These are phyloP conservation scores for Neofusicoccum ribis DNA, from an alignment of 2,329 filamentous ascomycete species.

Conservation along the genomic window DNA sequence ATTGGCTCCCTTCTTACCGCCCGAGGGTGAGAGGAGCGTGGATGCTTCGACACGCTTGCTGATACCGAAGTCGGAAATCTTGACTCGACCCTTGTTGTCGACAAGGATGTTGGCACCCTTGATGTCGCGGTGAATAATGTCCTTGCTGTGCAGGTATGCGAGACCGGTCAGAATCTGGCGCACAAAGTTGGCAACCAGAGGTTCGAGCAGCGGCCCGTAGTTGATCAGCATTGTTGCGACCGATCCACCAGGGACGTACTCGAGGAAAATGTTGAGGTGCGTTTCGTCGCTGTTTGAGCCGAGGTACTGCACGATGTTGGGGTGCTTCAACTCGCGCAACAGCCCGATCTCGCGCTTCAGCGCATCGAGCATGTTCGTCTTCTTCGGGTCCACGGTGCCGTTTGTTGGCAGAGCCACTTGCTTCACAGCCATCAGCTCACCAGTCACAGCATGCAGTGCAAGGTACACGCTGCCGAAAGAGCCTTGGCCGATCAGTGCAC, in stretches of 20 bases:
- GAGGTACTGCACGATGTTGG: conserved; percentile 97
- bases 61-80: conserved; percentile 99
- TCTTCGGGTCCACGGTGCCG: conserved; percentile 74
- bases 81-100: conserved; percentile 98
- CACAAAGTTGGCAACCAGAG: conserved; percentile 92
- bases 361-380: conserved; percentile 97
- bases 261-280: conserved; percentile 98
- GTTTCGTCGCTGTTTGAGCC: conserved; percentile 90
- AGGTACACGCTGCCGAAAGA: conserved; percentile 96
- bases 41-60: conserved; percentile 95
- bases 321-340: conserved; percentile 88
- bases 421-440: conserved; percentile 96
- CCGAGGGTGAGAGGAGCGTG: conserved; percentile 63
- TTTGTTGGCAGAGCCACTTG: conserved; percentile 91
- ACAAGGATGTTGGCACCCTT: conserved; percentile 98
- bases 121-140: conserved; percentile 98
- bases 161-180: conserved; percentile 91
- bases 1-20: conserved; percentile 57
- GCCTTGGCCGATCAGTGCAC: conserved; percentile 92
- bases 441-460: conserved; percentile 91
- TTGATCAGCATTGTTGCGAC: conserved; percentile 99
- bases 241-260: conserved; percentile 96
- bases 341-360: conserved; percentile 95
- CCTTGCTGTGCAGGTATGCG: conserved; percentile 87
- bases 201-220: conserved; percentile 91